phyloP scores from a whole-genome alignment of 129 eudicot species.

The Arctium minus region DNA sequence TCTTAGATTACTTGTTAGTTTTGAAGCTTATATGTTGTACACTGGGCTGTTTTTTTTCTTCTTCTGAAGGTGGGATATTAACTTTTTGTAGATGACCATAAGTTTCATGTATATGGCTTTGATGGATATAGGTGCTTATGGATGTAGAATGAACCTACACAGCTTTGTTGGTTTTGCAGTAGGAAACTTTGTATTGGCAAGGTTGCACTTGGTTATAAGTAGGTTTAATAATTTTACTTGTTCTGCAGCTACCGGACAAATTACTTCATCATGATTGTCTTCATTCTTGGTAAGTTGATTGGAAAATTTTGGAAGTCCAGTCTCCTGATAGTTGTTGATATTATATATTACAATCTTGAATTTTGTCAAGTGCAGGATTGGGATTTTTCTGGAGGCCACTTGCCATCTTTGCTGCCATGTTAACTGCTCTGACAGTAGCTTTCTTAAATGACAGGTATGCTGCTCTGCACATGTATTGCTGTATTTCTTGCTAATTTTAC shows the following conservation, averaged over 20 bases:
- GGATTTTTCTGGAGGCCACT: conserved; percentile 90
- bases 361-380: conserved; percentile 43
- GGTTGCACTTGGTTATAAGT: not conserved
- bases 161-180: not conserved
- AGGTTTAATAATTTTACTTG: not conserved
- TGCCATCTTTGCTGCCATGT: conserved; percentile 76
- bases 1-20: not conserved
- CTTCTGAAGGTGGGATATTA: not conserved
- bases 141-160: not conserved
- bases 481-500: not conserved
- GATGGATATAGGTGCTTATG: not conserved
- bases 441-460: conserved; percentile 85
- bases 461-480: not conserved
- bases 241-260: conserved; percentile 85
- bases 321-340: not conserved
- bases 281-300: conserved; percentile 66
- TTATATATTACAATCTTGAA: not conserved
- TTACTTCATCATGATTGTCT: conserved; percentile 71
- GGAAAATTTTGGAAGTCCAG: not conserved
- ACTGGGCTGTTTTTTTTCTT: not conserved
- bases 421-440: conserved; percentile 74
- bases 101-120: not conserved
- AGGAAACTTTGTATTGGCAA: not conserved
- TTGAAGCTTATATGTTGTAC: not conserved
- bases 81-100: not conserved